These are phyloP conservation scores for Juglanconis juglandina DNA, from an alignment of 2,329 filamentous ascomycete genomes.

Conservation along the genomic window DNA sequence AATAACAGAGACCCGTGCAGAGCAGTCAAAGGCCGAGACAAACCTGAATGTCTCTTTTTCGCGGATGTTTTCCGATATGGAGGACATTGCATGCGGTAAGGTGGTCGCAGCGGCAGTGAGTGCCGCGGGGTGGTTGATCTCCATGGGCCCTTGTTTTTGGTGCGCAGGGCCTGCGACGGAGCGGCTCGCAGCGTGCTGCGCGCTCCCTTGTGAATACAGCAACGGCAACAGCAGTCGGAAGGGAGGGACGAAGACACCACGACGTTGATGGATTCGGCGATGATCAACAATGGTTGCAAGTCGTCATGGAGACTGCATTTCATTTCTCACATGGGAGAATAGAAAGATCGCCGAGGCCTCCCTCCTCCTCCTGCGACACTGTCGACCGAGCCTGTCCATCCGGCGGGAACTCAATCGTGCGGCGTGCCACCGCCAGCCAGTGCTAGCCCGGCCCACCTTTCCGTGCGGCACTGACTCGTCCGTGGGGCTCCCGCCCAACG, in stretches of 20 bases:
- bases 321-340: too few relatives aligned
- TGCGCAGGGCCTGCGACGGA: constrained; percentile 4
- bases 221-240: not conserved
- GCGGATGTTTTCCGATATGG: constrained; percentile 15
- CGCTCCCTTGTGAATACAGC: not conserved
- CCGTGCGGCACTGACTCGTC: constrained; percentile 1
- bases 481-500: not conserved
- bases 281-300: too few relatives aligned
- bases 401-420: not conserved
- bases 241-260: not conserved
- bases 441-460: not conserved
- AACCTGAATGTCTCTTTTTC: constrained; percentile 26
- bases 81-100: not conserved
- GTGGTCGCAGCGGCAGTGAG: not conserved
- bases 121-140: constrained; percentile 9
- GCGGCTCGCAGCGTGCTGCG: not conserved
- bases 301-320: too few relatives aligned
- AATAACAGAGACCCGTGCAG: not conserved
- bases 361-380: not conserved
- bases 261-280: too few relatives aligned
- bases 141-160: constrained; percentile 12
- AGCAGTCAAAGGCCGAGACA: not conserved
- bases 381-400: not conserved
- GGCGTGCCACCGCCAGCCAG: too few relatives aligned
- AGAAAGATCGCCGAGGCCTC: not conserved